These are phyloP conservation scores for Cladosporium halotolerans DNA, from an alignment of 2,329 filamentous ascomycete species.

Conservation along the genomic window DNA sequence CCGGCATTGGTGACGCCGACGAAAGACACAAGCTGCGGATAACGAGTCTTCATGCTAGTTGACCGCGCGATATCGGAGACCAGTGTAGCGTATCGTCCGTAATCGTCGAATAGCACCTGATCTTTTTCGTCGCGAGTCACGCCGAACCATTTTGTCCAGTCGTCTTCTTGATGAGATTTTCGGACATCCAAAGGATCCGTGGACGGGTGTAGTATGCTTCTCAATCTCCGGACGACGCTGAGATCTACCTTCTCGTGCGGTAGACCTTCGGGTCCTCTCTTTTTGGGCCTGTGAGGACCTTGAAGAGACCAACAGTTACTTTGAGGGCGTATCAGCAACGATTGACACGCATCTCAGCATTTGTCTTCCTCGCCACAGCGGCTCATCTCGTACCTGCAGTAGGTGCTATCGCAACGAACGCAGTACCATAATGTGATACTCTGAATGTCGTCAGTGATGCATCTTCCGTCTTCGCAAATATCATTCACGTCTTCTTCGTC, in stretches of 20 bases:
- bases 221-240: conserved; percentile 23
- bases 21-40: conserved; percentile 31
- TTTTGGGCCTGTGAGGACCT: too few species aligned
- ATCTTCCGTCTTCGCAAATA: too few species aligned
- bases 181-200: conserved; percentile 16
- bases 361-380: too few species aligned
- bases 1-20: conserved; percentile 37
- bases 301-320: too few species aligned
- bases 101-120: conserved; percentile 34
- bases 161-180: conserved; percentile 31
- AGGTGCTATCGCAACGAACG: too few species aligned
- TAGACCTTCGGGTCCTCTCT: not conserved
- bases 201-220: conserved; percentile 26
- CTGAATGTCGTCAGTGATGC: too few species aligned
- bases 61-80: conserved; percentile 31
- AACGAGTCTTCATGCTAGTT: conserved; percentile 16
- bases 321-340: too few species aligned
- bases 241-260: conserved; percentile 34
- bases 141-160: conserved; percentile 36
- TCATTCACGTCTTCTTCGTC: not conserved
- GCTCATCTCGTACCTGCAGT: too few species aligned
- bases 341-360: too few species aligned
- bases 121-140: conserved; percentile 27
- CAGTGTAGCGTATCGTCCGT: conserved; percentile 40
- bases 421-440: too few species aligned